A percentile compares a stretch with the other conserved stretches of the same genome.
Conservation (phyloP, 2,329 filamentous ascomycete genomes). For the Aureobasidium subglaciale region DNA sequence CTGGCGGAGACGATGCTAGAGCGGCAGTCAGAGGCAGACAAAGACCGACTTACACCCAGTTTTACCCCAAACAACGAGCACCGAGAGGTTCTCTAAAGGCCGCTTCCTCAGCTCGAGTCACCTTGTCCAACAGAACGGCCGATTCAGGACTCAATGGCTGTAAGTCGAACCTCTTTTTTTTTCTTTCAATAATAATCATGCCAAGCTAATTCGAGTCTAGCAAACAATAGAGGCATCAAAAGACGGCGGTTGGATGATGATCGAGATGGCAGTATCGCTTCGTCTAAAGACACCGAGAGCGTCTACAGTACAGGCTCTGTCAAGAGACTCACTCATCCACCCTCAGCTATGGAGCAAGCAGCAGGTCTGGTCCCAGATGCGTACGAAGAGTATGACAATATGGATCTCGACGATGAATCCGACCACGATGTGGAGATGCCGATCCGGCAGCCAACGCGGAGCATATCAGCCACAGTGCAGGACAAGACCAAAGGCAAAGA, state of each 20-base stretch:
- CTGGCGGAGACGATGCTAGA: not conserved
- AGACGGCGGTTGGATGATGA: not conserved
- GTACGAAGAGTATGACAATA: not conserved
- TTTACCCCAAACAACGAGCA: constrained; percentile 17
- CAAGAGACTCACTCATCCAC: not conserved
- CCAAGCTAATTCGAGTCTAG: not conserved
- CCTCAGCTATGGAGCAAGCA: not conserved
- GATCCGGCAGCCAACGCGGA: not conserved
- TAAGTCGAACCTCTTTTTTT: not conserved
- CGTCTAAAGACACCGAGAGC: not conserved
- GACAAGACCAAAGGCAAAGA: not conserved
- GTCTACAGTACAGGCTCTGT: not conserved
- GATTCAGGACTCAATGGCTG: not conserved
- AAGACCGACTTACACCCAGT: constrained; percentile 26
- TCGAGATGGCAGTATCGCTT: not conserved
- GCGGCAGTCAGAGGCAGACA: constrained; percentile 22
- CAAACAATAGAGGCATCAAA: not conserved
- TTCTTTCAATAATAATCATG: not conserved
- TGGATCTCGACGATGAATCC: not conserved
- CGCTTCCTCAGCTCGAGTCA: not conserved
- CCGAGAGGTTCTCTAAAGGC: not conserved
- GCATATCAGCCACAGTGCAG: not conserved
- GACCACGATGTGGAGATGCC: not conserved
- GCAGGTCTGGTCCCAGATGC: not conserved
- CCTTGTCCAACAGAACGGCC: not conserved